Evolutionary conservation across 495 filamentous ascomycete genomes (phyloP), one percentile per base, ranked within the genome.

Genomic region (Annulohypoxylon moriforme): DNA sequence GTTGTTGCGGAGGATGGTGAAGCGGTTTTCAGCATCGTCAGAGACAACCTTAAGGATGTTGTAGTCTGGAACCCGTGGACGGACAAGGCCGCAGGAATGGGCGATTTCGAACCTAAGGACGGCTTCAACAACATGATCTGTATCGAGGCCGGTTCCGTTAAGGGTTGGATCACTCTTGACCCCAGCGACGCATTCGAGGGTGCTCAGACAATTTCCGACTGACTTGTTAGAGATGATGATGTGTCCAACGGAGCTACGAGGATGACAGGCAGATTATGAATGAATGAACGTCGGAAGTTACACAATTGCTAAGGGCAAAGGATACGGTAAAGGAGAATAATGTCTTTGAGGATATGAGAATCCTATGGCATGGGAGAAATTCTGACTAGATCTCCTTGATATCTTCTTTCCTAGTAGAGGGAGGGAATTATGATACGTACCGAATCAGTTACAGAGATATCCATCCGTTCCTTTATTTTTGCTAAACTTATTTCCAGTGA

Each of bases 51-150:
- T 61, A 82, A 82, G 60, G 93, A 98, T 59, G 90, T 94, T 33
- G 94, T 97, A 1, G 93, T 99, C 2, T 99, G 96, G 96, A 99
- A 99, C 79, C 96, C 96, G 3, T 98, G 96, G 94, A 84, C 85
- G 31, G 92, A 93, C 60, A 95, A 94, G 80, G 91, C 92, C 7
- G 86, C 85, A 70, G 86, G 85, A 0, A 94, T 98, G 85, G 89
- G 83, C 34, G 96, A 99, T 75, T 97, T 99, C 80, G 89, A 86
- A 50, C 95, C 95, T 3, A 90, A 93, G 73, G 92, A 94, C 64
- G 96, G 93, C 22, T 98, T 90, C 80, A 91, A 92, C 82, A 87
- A 93, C 20, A 97, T 98, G 93, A 81, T 99, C 55, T 98, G 95
- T 79, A 88, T 98, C 50, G 96, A 98, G 82, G 91, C 94, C 6